Percentiles rank a stretch among this genome's conserved stretches.
These are phyloP conservation scores for Lactarius indigo DNA, from an alignment of 768 basidiomycete genomes.

Conservation along the genomic window DNA sequence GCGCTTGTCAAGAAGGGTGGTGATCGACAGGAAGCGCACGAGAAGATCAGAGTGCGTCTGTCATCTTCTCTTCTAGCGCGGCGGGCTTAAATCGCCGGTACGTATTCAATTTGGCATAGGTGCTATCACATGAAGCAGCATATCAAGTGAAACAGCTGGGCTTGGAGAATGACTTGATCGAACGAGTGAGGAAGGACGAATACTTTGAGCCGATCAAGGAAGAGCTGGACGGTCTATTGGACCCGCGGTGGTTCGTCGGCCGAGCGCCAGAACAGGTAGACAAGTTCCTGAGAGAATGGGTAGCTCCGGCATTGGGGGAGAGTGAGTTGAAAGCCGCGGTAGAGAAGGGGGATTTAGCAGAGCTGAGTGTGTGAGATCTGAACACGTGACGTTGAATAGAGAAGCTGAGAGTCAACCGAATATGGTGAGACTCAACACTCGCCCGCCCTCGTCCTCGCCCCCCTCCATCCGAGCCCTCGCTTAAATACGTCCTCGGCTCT, in stretches of 20 bases:
- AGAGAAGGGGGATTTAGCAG: slow-evolving; percentile 51
- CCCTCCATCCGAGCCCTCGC: not conserved
- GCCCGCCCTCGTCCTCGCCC: not conserved
- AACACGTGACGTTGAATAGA: slow-evolving; percentile 33
- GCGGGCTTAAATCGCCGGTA: not conserved
- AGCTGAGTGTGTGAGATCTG: slow-evolving; percentile 49
- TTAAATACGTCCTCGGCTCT: not conserved
- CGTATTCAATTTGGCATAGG: slow-evolving; percentile 38
- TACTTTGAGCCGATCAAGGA: slow-evolving; percentile 88
- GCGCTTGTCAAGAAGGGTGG: slow-evolving; percentile 93
- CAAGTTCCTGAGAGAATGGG: slow-evolving; percentile 82
- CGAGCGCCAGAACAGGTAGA: slow-evolving; percentile 95
- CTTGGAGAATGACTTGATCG: slow-evolving; percentile 92
- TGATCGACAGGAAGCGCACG: slow-evolving; percentile 95
- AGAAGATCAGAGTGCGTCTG: slow-evolving; percentile 75
- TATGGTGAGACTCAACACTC: not conserved
- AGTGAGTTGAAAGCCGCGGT: slow-evolving; percentile 54
- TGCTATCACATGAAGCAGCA: slow-evolving; percentile 92
- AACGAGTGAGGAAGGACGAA: slow-evolving; percentile 70
- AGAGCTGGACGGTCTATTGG: slow-evolving; percentile 73
- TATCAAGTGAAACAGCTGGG: slow-evolving; percentile 94
- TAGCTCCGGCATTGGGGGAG: slow-evolving; percentile 72
- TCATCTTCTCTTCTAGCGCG: slow-evolving; percentile 2
- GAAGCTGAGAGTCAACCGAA: not conserved
- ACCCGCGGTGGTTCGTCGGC: slow-evolving; percentile 88